Evolutionary conservation across 2,329 filamentous ascomycete genomes (phyloP), one percentile per base, ranked within the genome.

Genomic region (Claviceps spartinae): DNA sequence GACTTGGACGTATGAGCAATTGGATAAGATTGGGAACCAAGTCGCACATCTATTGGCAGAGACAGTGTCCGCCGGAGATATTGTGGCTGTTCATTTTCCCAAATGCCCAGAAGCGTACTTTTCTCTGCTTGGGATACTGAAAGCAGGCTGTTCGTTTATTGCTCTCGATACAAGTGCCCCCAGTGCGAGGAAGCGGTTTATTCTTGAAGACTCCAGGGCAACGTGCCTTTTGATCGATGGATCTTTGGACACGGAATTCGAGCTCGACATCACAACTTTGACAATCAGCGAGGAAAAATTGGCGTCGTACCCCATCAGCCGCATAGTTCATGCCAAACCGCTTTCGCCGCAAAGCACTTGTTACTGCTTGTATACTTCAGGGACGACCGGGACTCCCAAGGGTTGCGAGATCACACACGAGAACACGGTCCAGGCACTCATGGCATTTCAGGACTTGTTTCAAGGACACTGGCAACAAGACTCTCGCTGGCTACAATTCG

Each of bases 401-500:
- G 88, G 88, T 2, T 95, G 89, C 58, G 81, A 93, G 54, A 82
- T 96, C 47, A 94, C 86, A 0, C 90, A 96, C 61, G 82, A 88
- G 49, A 96, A 95, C 63, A 81, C 86, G 0, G 85, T 95, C 0
- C 90, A 96, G 63, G 88, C 88, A 26, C 88, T 96, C 80, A 77
- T 91, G 51, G 82, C 89, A 0, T 96, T 96, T 64, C 83, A 88
- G 59, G 72, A 81, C 34, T 74, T 96, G 0, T 95, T 96, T 62
- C 67, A 69, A 5, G 81, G 77, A 0, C 85, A 88, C 59, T 95
- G 88, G 86, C 76, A 85, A 42, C 60, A 72, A 0, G 63, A 77
- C 0, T 94, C 89, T 0, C 80, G 85, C 53, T 96, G 88, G 84
- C 73, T 96, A 1, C 91, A 96, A 62, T 96, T 96, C 62, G 91